Base-by-base conservation (phyloP, 208 protist genomes). In the Leptomonas pyrrhocoris region DNA sequence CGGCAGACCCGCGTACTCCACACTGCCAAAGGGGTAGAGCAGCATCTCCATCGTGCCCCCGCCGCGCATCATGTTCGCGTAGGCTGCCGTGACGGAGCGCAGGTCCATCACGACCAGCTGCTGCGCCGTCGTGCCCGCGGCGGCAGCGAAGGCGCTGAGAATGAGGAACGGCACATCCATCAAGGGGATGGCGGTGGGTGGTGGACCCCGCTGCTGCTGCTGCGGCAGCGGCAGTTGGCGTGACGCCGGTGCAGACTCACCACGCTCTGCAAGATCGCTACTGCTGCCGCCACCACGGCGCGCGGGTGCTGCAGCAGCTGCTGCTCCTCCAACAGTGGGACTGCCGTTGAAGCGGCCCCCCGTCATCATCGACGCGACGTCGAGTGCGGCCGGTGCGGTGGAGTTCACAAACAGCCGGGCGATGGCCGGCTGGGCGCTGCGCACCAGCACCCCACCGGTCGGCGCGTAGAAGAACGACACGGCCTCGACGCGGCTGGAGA, bases 381-480 rank as follows among this genome's bases (percentile, higher is more conserved):
- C 54, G 48, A 51, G 51, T 43, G 55, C 50, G 2, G n/a, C n/a
- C n/a, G 61, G 64, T 13, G 62, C 71, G 42, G 54, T 68, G 18
- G 51, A 56, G 19, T 56, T 55, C 19, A 68, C 58, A 40, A 69
- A 77, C 34, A 56, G 58, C 11, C 59, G 23, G 5, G 66, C 66
- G 25, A 76, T 68, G 13, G 86, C 68, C 12, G 94, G 95, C 62
- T 98, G 95, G 16, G 79, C 65, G 50, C 82, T 87, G 42, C 95
- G 67, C 19, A 85, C 83, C 34, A 96, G 73, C 40, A 77, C 73
- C 8, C 73, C 72, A 38, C 78, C 57, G 7, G 73, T 85, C 9
- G 77, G 50, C 11, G 77, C 53, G 56, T 93, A 80, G 60, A 78
- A 80, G 80, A 86, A 98, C 21, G 75, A 69, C 6, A 97, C 66